phyloP scores from a whole-genome alignment of 139 green algal genomes.

The Tetradesmus lagerheimii region DNA sequence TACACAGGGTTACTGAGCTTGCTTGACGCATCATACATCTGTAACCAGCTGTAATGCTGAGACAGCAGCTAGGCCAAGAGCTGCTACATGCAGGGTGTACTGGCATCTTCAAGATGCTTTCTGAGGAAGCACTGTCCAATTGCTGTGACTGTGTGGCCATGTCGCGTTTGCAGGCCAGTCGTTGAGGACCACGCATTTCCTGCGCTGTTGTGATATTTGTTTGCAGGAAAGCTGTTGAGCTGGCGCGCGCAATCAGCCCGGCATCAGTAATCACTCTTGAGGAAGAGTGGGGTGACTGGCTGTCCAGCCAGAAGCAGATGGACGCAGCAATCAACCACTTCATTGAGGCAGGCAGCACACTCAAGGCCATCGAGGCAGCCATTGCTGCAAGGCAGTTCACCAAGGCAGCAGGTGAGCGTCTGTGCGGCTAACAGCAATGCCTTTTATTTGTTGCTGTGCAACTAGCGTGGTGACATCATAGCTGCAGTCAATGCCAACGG shows the following conservation, averaged over 20 bases:
- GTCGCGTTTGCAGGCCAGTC: too few relatives aligned
- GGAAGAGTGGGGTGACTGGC: constrained; percentile 89
- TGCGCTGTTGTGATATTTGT: background rate
- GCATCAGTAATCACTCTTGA: constrained; percentile 72
- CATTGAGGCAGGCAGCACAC: constrained; percentile 80
- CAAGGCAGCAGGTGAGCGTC: constrained; percentile 69
- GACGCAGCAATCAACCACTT: constrained; percentile 90
- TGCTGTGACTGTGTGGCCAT: too few relatives aligned
- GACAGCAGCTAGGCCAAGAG: too few relatives aligned
- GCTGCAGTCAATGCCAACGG: too few relatives aligned
- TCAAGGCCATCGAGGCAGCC: constrained; percentile 87
- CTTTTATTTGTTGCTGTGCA: background rate
- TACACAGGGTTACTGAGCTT: too few relatives aligned
- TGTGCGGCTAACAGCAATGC: too few relatives aligned
- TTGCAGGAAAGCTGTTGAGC: constrained; percentile 67
- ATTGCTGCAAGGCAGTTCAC: constrained; percentile 80
- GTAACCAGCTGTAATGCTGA: too few relatives aligned
- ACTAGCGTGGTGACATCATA: background rate
- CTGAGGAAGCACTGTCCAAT: too few relatives aligned
- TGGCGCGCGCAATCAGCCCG: constrained; percentile 62
- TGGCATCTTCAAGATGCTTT: too few relatives aligned
- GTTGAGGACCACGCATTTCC: background rate
- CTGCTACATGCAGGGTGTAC: too few relatives aligned
- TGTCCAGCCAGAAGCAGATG: constrained; percentile 78
- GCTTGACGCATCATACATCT: too few relatives aligned